Evolutionary conservation across 2,329 filamentous ascomycete genomes (phyloP).

Genomic region (Penicillium sp.): DNA sequence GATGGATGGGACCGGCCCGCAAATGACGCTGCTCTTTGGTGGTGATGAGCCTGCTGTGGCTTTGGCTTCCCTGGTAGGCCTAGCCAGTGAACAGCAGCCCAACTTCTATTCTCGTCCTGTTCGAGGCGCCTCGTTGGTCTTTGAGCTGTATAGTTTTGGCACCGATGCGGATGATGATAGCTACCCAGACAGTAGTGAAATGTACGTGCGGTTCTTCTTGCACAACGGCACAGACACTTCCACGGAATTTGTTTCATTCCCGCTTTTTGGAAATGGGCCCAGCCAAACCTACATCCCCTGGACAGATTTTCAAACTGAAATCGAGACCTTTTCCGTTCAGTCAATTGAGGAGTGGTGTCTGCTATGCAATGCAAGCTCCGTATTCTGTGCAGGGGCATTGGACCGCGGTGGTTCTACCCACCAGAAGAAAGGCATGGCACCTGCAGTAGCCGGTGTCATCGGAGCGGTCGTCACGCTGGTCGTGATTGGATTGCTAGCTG

Average conservation of each 20-base stretch:
- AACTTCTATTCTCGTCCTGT: constrained; percentile 53
- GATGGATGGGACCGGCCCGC: constrained; percentile 37
- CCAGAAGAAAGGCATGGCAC: constrained; percentile 33
- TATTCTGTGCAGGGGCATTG: constrained; percentile 54
- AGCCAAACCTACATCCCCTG: constrained; percentile 50
- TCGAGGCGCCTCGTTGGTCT: constrained; percentile 50
- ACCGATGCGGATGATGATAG: constrained; percentile 30
- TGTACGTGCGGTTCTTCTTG: constrained; percentile 58
- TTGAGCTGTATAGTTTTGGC: constrained; percentile 53
- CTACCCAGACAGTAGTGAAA: constrained; percentile 46
- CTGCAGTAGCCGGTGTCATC: constrained; percentile 56
- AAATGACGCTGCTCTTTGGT: constrained; percentile 53
- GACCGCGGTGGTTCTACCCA: background rate
- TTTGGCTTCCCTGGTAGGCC: constrained; percentile 49
- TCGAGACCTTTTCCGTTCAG: constrained; percentile 46
- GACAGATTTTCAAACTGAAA: constrained; percentile 49
- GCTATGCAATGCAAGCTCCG: constrained; percentile 44
- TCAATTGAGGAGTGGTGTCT: constrained; percentile 55
- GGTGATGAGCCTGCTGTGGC: constrained; percentile 52
- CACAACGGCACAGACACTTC: constrained; percentile 54
- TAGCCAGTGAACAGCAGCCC: constrained; percentile 39
- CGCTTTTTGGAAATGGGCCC: constrained; percentile 53
- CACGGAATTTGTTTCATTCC: constrained; percentile 41
- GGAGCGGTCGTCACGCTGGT: constrained; percentile 55
- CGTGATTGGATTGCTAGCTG: constrained; percentile 45